Percentiles rank a stretch among this genome's conserved stretches.
Evolutionary conservation across 768 basidiomycete genomes (phyloP).

Genomic region (Termitomyces heimii): DNA sequence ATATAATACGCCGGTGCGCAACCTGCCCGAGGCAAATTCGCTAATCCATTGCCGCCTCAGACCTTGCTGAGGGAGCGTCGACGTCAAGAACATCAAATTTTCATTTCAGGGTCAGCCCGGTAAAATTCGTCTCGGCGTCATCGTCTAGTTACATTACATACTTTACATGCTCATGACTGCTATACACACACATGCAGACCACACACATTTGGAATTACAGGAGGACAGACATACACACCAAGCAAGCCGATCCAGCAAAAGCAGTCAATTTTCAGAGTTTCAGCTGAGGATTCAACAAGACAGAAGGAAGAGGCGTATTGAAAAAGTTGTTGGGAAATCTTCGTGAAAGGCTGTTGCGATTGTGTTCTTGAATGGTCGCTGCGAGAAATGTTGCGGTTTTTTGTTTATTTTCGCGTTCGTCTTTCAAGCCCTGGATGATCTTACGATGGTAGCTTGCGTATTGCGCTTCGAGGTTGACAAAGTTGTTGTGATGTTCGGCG

Average conservation of each 20-base stretch:
- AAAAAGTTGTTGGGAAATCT: conserved; percentile 44
- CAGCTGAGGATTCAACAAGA: conserved; percentile 14
- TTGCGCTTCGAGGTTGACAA: conserved; percentile 51
- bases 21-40: neutral
- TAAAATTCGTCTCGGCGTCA: neutral
- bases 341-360: conserved; percentile 41
- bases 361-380: conserved; percentile 39
- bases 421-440: conserved; percentile 34
- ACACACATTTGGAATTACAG: neutral
- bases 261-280: conserved; percentile 5
- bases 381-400: conserved; percentile 28
- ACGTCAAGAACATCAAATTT: conserved; percentile 13
- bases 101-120: conserved; percentile 5
- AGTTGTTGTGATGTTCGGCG: conserved; percentile 41
- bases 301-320: conserved; percentile 18
- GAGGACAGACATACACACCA: neutral
- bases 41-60: conserved; percentile 9
- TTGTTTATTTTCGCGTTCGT: conserved; percentile 33
- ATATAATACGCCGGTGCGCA: neutral
- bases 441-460: conserved; percentile 39
- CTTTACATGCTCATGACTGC: neutral
- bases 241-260: neutral
- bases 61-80: conserved; percentile 8
- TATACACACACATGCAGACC: neutral
- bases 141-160: neutral